Evolutionary conservation across 1,139 yeast species (phyloP), one percentile per base, ranked within the genome.

Genomic region (Tardiomyces digboiensis): DNA sequence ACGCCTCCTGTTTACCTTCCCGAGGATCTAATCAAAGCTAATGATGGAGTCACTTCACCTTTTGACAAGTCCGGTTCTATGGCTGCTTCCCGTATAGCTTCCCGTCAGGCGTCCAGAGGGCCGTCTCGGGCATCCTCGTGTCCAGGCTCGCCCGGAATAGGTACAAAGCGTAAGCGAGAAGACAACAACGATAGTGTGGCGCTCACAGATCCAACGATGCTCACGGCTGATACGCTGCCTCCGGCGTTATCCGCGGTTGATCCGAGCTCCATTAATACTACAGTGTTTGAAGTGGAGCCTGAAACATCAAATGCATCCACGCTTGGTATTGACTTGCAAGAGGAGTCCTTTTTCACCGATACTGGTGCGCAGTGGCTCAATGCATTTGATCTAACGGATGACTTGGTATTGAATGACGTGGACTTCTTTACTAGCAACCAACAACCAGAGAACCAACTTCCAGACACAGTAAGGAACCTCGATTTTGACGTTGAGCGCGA

Each of bases 401-500:
- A 42, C 18, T 19, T 46, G 19, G 37, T n/a, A 3, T 10, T 7
- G 12, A 16, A 33, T 13, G 19, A 33, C 37, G n/a, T n/a, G n/a
- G n/a, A n/a, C n/a, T n/a, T n/a, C n/a, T 14, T 33, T 5, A n/a
- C 19, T 6, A 20, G 7, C 44, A 23, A 47, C 41, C n/a, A n/a
- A n/a, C n/a, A n/a, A n/a, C n/a, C n/a, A n/a, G 21, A 26, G 14
- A 26, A 26, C 10, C 16, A n/a, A 16, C 5, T 26, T 16, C 33
- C 26, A 8, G 26, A 26, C 3, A n/a, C 33, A n/a, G 8, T 13
- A 5, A n/a, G 14, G 10, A n/a, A 7, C 26, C 33, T 26, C 10
- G 33, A 26, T 21, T 38, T 47, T 40, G 41, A 49, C 37, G 43
- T 45, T 10, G 46, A 48, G 29, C 48, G 48, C 36, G 52, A 83